Percentiles rank a stretch among this genome's conserved stretches.
phyloP scores from a whole-genome alignment of 169 alveolate genomes.

The Plasmodium gaboni region DNA sequence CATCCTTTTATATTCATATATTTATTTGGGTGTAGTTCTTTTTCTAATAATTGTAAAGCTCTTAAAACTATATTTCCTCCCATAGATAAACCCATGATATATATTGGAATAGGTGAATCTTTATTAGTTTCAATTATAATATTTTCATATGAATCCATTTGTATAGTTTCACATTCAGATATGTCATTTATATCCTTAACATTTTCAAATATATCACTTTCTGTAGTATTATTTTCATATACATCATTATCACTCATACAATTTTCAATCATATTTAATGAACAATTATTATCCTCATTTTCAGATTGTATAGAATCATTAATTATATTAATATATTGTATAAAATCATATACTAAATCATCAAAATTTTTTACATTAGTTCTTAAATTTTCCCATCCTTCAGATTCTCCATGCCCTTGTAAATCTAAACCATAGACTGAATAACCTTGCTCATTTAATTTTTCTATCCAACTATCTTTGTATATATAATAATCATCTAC shows the following conservation, averaged over 20 bases:
- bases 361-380: neutral
- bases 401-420: constrained; percentile 5
- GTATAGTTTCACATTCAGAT: too few relatives aligned
- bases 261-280: neutral
- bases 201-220: neutral
- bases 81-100: constrained; percentile 13
- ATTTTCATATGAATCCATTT: too few relatives aligned
- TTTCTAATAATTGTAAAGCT: constrained; percentile 12
- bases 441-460: neutral
- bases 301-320: neutral
- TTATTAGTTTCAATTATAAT: too few relatives aligned
- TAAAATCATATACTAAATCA: constrained; percentile 1
- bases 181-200: neutral
- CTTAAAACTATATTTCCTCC: constrained; percentile 27
- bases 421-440: constrained; percentile 14
- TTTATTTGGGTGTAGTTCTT: neutral
- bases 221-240: neutral
- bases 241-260: neutral
- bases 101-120: neutral
- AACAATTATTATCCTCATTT: neutral
- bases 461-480: constrained; percentile 6
- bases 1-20: constrained; percentile 13
- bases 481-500: neutral
- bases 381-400: constrained; percentile 7
- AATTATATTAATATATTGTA: constrained; percentile 6